phyloP scores from a whole-genome alignment of 2,329 filamentous ascomycete species.

The Penicillium sp. region DNA sequence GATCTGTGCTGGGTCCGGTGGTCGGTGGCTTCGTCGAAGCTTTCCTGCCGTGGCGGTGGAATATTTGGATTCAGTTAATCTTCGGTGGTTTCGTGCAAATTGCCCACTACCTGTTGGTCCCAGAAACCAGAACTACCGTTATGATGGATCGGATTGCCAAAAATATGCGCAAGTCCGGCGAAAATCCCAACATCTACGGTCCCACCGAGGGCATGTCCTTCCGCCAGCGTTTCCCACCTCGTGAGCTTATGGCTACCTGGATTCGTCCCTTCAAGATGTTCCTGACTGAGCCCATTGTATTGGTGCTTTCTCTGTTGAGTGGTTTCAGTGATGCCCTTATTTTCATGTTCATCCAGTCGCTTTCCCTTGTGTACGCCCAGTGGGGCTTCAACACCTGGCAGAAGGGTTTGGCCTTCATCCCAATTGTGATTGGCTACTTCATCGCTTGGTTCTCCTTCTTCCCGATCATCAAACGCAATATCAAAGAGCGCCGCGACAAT shows the following conservation, averaged over 20 bases:
- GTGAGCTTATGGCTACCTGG: slow-evolving; percentile 59
- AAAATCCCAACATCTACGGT: slow-evolving; percentile 63
- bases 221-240: slow-evolving; percentile 56
- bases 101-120: slow-evolving; percentile 67
- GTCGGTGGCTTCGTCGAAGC: slow-evolving; percentile 73
- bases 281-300: slow-evolving; percentile 63
- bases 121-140: slow-evolving; percentile 73
- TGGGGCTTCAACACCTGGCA: slow-evolving; percentile 55
- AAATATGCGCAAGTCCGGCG: slow-evolving; percentile 62
- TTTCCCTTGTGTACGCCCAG: slow-evolving; percentile 57
- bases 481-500: slow-evolving; percentile 45
- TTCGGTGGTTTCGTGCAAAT: slow-evolving; percentile 68
- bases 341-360: slow-evolving; percentile 66
- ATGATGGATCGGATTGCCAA: slow-evolving; percentile 79
- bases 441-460: slow-evolving; percentile 59
- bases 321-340: slow-evolving; percentile 65
- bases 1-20: slow-evolving; percentile 72
- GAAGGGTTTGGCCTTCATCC: slow-evolving; percentile 54
- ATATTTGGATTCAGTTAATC: slow-evolving; percentile 82
- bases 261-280: slow-evolving; percentile 63
- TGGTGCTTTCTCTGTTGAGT: slow-evolving; percentile 58
- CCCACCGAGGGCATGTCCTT: slow-evolving; percentile 67
- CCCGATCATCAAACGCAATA: slow-evolving; percentile 53
- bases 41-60: slow-evolving; percentile 69
- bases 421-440: slow-evolving; percentile 58